These are phyloP conservation scores for Quercus rubra DNA, from an alignment of 306 rosid genomes.

Conservation along the genomic window DNA sequence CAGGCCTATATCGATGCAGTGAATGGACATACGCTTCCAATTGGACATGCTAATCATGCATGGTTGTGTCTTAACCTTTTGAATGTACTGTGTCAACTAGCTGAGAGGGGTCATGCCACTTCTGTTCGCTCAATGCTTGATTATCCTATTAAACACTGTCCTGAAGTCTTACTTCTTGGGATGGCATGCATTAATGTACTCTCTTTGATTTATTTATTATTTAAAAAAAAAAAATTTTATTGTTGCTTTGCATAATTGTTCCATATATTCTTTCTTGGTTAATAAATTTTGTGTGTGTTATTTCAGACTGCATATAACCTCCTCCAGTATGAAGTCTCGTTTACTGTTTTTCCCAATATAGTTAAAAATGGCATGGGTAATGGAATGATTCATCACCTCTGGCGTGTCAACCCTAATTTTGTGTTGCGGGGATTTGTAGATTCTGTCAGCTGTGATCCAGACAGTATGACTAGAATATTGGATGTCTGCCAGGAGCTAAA, in stretches of 20 bases:
- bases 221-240: background rate
- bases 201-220: background rate
- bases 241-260: background rate
- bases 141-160: conserved; percentile 83
- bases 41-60: conserved; percentile 83
- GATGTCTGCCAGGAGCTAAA: conserved; percentile 85
- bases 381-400: conserved; percentile 72
- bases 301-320: conserved; percentile 92
- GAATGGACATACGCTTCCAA: conserved; percentile 72
- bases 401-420: conserved; percentile 72
- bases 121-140: conserved; percentile 74
- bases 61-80: conserved; percentile 88
- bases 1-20: conserved; percentile 75
- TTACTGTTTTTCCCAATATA: conserved; percentile 61
- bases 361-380: conserved; percentile 50
- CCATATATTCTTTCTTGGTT: conserved; percentile 5
- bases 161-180: conserved; percentile 94
- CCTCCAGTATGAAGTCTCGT: conserved; percentile 77
- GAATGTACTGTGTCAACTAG: conserved; percentile 75
- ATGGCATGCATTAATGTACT: conserved; percentile 74
- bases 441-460: conserved; percentile 60
- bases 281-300: conserved; percentile 15
- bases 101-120: conserved; percentile 94
- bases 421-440: conserved; percentile 79
- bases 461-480: conserved; percentile 51